These are phyloP conservation scores for Ogataea siamensis DNA, from an alignment of 805 yeast genomes.

Conservation along the genomic window DNA sequence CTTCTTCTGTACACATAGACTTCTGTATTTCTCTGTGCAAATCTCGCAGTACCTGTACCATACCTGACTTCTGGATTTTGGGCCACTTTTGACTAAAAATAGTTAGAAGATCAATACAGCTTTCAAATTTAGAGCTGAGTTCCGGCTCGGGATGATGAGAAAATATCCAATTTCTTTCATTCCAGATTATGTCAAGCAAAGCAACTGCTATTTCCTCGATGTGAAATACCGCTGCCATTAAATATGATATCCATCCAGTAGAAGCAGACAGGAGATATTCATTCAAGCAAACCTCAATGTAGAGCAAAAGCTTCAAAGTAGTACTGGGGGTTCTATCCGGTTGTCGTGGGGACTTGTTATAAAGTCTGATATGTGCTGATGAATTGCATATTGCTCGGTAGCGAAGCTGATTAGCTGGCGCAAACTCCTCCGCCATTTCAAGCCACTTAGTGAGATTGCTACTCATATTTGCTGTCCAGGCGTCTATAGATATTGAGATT, in stretches of 20 bases:
- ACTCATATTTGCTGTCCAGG: conserved; percentile 16
- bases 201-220: conserved; percentile 16
- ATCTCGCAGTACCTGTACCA: too few relatives aligned
- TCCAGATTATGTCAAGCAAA: conserved; percentile 18
- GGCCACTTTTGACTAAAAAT: conserved; percentile 19
- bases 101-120: conserved; percentile 9
- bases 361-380: too few relatives aligned
- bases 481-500: conserved; percentile 9
- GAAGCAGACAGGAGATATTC: conserved; percentile 18
- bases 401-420: conserved; percentile 16
- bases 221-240: conserved; percentile 18
- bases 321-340: too few relatives aligned
- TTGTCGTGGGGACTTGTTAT: too few relatives aligned
- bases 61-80: too few relatives aligned
- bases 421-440: conserved; percentile 19
- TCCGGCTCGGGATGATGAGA: conserved; percentile 13
- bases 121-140: conserved; percentile 14
- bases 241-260: too few relatives aligned
- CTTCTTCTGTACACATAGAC: too few relatives aligned
- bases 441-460: conserved; percentile 15
- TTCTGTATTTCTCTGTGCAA: too few relatives aligned
- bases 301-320: too few relatives aligned
- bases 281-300: conserved; percentile 13
- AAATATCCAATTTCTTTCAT: conserved; percentile 15
- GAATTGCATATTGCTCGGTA: conserved; percentile 17